These are phyloP conservation scores for Cystobasidiopsis lactophilus DNA, from an alignment of 768 basidiomycete species.

Conservation along the genomic window DNA sequence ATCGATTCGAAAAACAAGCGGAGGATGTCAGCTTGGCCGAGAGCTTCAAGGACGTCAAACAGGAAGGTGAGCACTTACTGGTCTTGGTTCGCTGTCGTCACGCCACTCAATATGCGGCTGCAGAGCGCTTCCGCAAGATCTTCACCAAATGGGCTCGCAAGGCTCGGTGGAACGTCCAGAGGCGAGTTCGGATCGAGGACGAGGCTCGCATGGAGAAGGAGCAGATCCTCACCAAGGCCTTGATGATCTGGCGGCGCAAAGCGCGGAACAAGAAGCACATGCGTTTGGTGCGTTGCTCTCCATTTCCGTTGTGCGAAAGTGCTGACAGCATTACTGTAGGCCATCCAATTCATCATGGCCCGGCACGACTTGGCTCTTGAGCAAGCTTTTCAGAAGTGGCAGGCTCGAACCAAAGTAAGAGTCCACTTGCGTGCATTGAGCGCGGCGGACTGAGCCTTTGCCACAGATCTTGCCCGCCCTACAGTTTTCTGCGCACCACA, in stretches of 20 bases:
- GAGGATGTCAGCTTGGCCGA: slow-evolving; percentile 3
- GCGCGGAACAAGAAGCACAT: slow-evolving; percentile 1
- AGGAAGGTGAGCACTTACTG: background rate
- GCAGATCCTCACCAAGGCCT: background rate
- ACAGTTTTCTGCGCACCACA: background rate
- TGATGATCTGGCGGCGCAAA: slow-evolving; percentile 1
- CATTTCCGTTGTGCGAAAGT: background rate
- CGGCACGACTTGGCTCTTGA: background rate
- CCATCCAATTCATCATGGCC: background rate
- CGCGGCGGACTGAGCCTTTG: background rate
- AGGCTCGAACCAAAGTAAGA: slow-evolving; percentile 3
- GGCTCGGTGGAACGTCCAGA: background rate
- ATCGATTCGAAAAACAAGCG: background rate
- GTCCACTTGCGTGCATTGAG: background rate
- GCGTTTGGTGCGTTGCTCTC: background rate
- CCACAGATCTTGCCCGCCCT: slow-evolving; percentile 7
- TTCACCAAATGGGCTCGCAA: slow-evolving; percentile 2
- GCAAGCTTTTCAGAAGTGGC: background rate
- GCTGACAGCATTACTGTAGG: background rate
- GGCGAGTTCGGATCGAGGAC: background rate
- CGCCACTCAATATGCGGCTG: background rate
- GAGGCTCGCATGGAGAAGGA: background rate
- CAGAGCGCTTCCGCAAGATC: background rate
- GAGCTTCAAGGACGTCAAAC: slow-evolving; percentile 4
- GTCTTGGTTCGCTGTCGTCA: background rate